Conservation (phyloP, 2,329 filamentous ascomycete genomes). For the Zasmidium angulare region DNA sequence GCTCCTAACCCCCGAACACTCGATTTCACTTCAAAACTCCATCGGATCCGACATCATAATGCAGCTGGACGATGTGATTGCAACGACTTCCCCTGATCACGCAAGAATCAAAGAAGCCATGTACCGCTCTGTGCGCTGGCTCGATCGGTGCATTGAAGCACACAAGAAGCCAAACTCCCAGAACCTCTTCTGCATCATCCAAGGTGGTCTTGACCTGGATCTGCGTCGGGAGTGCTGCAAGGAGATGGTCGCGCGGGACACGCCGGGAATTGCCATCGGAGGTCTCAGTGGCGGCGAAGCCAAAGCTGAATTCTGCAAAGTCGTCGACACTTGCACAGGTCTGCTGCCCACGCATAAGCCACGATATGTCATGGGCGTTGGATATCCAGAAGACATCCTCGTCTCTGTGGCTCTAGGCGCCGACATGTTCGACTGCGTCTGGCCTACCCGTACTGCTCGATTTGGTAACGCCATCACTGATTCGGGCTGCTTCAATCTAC, state of each 20-base stretch:
- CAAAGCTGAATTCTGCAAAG: constrained; percentile 87
- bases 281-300: constrained; percentile 93
- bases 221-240: constrained; percentile 79
- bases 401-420: constrained; percentile 92
- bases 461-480: constrained; percentile 93
- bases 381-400: constrained; percentile 92
- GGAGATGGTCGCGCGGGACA: constrained; percentile 86
- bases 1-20: constrained; percentile 94
- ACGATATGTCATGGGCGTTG: constrained; percentile 98
- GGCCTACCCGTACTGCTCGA: constrained; percentile 92
- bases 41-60: constrained; percentile 99
- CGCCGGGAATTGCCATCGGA: constrained; percentile 94
- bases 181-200: constrained; percentile 98
- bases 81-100: constrained; percentile 87
- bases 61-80: constrained; percentile 98
- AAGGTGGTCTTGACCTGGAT: constrained; percentile 86
- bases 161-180: constrained; percentile 81
- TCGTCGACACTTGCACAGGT: constrained; percentile 77
- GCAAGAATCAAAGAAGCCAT: constrained; percentile 90
- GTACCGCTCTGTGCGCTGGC: constrained; percentile 90
- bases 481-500: constrained; percentile 78
- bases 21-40: constrained; percentile 90
- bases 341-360: constrained; percentile 87
- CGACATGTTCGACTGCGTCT: constrained; percentile 99
- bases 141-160: constrained; percentile 89